Base-by-base conservation (phyloP, 768 basidiomycete species). In the Serpula lacrymans region DNA sequence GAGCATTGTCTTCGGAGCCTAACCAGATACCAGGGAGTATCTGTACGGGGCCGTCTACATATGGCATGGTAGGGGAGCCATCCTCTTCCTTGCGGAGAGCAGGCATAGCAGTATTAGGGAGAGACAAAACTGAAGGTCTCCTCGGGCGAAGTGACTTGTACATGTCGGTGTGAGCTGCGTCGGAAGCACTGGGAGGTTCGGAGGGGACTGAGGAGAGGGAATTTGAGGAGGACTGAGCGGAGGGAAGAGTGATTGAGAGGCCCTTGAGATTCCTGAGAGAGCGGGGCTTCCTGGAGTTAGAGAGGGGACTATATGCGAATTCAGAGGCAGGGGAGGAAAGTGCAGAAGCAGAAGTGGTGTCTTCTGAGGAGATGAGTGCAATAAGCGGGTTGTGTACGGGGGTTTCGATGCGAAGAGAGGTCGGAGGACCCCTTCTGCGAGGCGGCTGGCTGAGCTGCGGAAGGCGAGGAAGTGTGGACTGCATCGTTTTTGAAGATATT, bases 1-100 rank as follows among this genome's bases (percentile, higher is more conserved):
- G 78, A 31, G 87, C 90, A 51, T 94, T 93, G 63, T 92, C 90
- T 61, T 94, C 90, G 41, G 88, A 88, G 48, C 92, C 93, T 8
- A 95, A 78, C 83, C 84, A 95, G 43, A 95, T 71, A 36, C 83
- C 80, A 3, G 91, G 91, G 33, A 94, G 71, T 53, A 96, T 71
- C 62, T 94, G 84, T 11, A 85, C 64, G 32, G 92, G 93, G 12
- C 92, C 92, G 52, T 84, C 73, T 4, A 71, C 56, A 58, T 96
- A 96, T 5, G 92, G 87, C 2, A 75, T 66, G 18, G 79, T 65
- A 7, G 78, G 75, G 1, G 77, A 75, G 16, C 58, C 58, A 26
- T 80, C 82, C 53, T 84, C 84, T 44, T 80, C 84, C 49, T 73
- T 82, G 53, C 82, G 77, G 17, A 82, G 55, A 33, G 75, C 67